Evolutionary conservation across 768 basidiomycete genomes (phyloP), one percentile per base, ranked within the genome.

Genomic region (Rhizopogon salebrosus): DNA sequence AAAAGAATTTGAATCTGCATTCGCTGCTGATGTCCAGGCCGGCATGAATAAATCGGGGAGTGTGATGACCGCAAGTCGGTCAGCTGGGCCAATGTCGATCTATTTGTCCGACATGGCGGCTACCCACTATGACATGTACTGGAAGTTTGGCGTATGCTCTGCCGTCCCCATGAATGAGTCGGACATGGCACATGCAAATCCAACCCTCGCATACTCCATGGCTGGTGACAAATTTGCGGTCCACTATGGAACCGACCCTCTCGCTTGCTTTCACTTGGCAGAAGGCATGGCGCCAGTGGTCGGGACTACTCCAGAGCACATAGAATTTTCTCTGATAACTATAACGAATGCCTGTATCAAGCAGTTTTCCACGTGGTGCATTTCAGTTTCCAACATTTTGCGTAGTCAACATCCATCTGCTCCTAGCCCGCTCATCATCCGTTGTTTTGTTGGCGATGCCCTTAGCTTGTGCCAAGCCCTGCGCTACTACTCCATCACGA

Each of bases 201-300:
- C 67, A 1, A 70, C 67, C 9, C 69, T 68, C 10, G 58, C 54
- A 1, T 68, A 64, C 26, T 69, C 67, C 20, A 11, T 40, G 13
- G 48, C 57, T 1, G 53, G 60, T 16, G 60, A 67, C 0, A 41
- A 53, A 42, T 67, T 64, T 7, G 42, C 61, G 18, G 58, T 67
- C 2, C 69, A 67, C 36, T 70, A 65, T 42, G 69, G 61, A 16
- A 55, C 51, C 7, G 69, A 68, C 48, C 63, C 67, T 10, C 49
- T 69, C 3, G 51, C 55, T 3, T 68, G 67, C 26, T 68, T 70
- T 41, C 67, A 69, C 55, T 60, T 67, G 13, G 69, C 65, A n/a
- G 65, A 69, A 35, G 38, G 49, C 11, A 51, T 69, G 20, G 59
- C 58, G 10, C 52, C 22, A 41, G 51, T 18, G 40, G 11, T 24